These are phyloP conservation scores for Entoloma clypeatum DNA, from an alignment of 1,284 basidiomycete genomes.

Conservation along the genomic window DNA sequence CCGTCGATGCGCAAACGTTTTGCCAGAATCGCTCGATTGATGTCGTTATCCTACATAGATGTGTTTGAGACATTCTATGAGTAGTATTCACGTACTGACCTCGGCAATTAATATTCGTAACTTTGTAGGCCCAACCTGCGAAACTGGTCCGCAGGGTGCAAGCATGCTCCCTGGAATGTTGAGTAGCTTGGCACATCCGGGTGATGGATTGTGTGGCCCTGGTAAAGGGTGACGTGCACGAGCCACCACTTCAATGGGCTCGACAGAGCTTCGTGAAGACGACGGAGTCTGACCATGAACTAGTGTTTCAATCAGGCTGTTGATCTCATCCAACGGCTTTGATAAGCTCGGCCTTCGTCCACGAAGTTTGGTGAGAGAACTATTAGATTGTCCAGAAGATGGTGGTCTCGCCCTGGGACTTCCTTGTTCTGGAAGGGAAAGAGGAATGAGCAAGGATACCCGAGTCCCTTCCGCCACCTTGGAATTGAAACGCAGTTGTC, in stretches of 20 bases:
- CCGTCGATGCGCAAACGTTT: constrained; percentile 69
- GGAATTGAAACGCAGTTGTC: constrained; percentile 79
- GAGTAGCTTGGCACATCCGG: too few species aligned
- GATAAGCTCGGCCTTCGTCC: constrained; percentile 10
- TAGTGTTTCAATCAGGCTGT: constrained; percentile 68
- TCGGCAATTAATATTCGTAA: constrained; percentile 72
- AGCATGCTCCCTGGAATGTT: too few species aligned
- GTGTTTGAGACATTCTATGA: too few species aligned
- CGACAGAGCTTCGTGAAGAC: neutral
- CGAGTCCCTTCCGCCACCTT: constrained; percentile 65
- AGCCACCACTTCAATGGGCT: neutral
- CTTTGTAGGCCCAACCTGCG: constrained; percentile 18
- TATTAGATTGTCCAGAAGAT: constrained; percentile 20
- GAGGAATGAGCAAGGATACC: constrained; percentile 71
- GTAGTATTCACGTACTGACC: too few species aligned
- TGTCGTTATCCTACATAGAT: constrained; percentile 65
- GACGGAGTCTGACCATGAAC: constrained; percentile 12
- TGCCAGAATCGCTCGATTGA: constrained; percentile 72
- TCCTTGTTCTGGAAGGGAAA: constrained; percentile 36
- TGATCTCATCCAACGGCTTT: constrained; percentile 57
- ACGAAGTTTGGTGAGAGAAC: constrained; percentile 15
- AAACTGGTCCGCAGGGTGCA: too few species aligned
- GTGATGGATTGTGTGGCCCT: too few species aligned
- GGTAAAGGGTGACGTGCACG: too few species aligned
- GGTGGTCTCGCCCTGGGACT: constrained; percentile 10